These are phyloP conservation scores for Pseudogymnoascus sp. DNA, from an alignment of 2,329 filamentous ascomycete genomes.

Conservation along the genomic window DNA sequence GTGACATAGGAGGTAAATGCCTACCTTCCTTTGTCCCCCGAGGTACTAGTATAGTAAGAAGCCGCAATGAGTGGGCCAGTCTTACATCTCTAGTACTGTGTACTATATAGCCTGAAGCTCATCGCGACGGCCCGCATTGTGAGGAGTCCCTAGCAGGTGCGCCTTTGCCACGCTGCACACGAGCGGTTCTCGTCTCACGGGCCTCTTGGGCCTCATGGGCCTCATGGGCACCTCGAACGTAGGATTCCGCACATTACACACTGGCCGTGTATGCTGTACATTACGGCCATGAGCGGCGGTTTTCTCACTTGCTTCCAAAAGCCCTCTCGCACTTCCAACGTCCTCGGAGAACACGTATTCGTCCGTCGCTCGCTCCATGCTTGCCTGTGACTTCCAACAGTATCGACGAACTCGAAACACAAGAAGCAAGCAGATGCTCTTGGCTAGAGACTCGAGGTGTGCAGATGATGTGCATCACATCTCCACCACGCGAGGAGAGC, in stretches of 20 bases:
- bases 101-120: conserved; percentile 1
- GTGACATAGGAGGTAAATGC: background rate
- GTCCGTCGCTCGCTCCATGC: background rate
- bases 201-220: background rate
- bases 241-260: background rate
- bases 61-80: background rate
- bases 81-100: background rate
- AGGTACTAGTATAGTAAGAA: background rate
- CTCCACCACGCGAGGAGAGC: background rate
- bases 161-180: background rate
- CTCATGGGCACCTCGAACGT: background rate
- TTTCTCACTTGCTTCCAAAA: background rate
- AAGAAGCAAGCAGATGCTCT: background rate
- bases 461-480: background rate
- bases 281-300: background rate
- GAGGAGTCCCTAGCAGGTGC: background rate
- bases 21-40: background rate
- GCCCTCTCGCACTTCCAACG: background rate
- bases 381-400: background rate
- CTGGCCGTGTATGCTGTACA: background rate
- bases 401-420: conserved; percentile 3
- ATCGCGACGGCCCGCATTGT: conserved; percentile 1
- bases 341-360: background rate
- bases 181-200: background rate
- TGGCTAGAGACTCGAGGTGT: background rate